Base-by-base conservation (phyloP, 768 basidiomycete species). In the Pulveroboletus sp. region DNA sequence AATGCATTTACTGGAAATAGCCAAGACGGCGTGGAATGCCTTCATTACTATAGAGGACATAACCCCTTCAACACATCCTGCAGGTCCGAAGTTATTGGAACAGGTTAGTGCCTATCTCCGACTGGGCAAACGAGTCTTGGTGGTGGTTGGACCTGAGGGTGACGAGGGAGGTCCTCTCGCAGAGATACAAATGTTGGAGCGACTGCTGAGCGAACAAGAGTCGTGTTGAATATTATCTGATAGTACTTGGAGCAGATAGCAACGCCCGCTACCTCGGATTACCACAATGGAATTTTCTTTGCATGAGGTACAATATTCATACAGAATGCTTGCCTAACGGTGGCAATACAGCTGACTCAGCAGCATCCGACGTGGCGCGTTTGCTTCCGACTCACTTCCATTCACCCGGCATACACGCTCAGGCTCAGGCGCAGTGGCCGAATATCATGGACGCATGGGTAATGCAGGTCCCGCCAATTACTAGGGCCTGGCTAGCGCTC, bases 391-490 rank as follows among this genome's bases (percentile, higher is more conserved):
- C 2, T 29, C 27, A 29, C 12, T 29, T 11, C 8, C n/a, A n/a
- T n/a, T n/a, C n/a, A n/a, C n/a, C 35, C 40, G 39, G 43, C 40
- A 34, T 12, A 49, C 40, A 49, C 40, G 8, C 2, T 29, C 27
- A 32, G 19, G 43, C 42, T 47, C 23, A 19, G 36, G 43, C 23
- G 48, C 40, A 45, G 50, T 33, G 51, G 45, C 32, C 1, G 16
- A 38, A 62, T n/a, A 42, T 17, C 42, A 90, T 90, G 89, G 92
- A 95, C 65, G 89, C 85, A 27, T 94, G 93, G 94, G 78, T 97
- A 29, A 78, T 78, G 24, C 90, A 94, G 60, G 89, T 97, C 51
- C 94, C 94, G 29, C 94, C 94, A 5, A 82, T 97, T 36, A 97
- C 94, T 3, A 76, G 94, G 40, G 77, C 77, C 44, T 97, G 94